Conservation (phyloP, 2,329 filamentous ascomycete species). For the Cladobotryum mycophilum region DNA sequence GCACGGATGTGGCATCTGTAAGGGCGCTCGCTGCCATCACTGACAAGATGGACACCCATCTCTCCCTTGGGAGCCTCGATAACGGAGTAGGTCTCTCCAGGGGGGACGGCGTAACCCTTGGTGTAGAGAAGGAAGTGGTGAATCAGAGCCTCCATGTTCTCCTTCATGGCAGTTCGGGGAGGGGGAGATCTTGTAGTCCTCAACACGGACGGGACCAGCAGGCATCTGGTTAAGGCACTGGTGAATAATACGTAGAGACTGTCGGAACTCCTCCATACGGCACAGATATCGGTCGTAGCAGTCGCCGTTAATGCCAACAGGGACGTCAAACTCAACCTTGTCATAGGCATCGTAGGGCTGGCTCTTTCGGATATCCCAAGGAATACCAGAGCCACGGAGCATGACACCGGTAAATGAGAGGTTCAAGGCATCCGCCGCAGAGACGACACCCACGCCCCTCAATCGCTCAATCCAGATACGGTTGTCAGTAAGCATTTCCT, state of each 20-base stretch:
- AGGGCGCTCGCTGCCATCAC: constrained; percentile 90
- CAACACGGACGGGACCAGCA: constrained; percentile 83
- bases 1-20: constrained; percentile 98
- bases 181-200: constrained; percentile 99
- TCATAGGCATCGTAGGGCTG: constrained; percentile 97
- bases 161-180: constrained; percentile 97
- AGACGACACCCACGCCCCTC: constrained; percentile 84
- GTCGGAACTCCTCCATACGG: constrained; percentile 99
- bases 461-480: constrained; percentile 97
- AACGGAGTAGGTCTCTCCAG: constrained; percentile 94
- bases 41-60: constrained; percentile 97
- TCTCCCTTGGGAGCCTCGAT: constrained; percentile 99
- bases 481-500: constrained; percentile 98
- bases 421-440: constrained; percentile 90
- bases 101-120: constrained; percentile 95
- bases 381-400: constrained; percentile 92
- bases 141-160: constrained; percentile 99
- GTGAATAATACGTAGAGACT: constrained; percentile 95
- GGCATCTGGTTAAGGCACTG: constrained; percentile 99
- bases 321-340: constrained; percentile 96
- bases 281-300: constrained; percentile 99
- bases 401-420: constrained; percentile 96
- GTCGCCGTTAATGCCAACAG: constrained; percentile 93
- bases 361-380: constrained; percentile 94
- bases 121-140: constrained; percentile 99